phyloP scores from a whole-genome alignment of 1,284 basidiomycete species.

The Phellinidium pouzarii region DNA sequence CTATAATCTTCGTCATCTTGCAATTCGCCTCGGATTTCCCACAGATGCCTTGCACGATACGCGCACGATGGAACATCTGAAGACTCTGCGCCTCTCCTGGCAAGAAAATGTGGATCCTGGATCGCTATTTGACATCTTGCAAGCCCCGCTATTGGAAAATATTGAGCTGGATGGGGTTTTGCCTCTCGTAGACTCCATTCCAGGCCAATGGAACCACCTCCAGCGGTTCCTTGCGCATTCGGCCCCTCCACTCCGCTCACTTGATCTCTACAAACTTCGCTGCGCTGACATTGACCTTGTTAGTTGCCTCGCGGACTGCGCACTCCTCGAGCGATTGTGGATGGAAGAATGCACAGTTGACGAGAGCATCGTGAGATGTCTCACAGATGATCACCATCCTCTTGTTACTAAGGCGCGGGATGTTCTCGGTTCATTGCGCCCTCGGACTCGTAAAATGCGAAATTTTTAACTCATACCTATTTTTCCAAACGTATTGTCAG shows the following conservation, averaged over 20 bases:
- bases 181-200: background rate
- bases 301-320: background rate
- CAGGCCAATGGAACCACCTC: slow-evolving; percentile 3
- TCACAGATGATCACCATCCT: background rate
- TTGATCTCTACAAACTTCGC: slow-evolving; percentile 8
- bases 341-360: slow-evolving; percentile 9
- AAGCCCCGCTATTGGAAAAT: slow-evolving; percentile 1
- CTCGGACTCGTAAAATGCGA: slow-evolving; percentile 6
- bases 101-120: background rate
- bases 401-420: background rate
- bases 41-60: background rate
- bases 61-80: background rate
- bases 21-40: background rate
- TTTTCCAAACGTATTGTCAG: background rate
- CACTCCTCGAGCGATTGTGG: slow-evolving; percentile 8
- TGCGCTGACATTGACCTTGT: slow-evolving; percentile 9
- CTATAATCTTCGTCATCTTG: slow-evolving; percentile 6
- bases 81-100: slow-evolving; percentile 6
- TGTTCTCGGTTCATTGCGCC: background rate
- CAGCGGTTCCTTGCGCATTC: background rate
- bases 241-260: background rate
- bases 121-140: background rate
- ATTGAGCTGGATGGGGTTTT: slow-evolving; percentile 12
- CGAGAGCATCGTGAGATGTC: background rate
- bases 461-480: background rate